Evolutionary conservation across 1,139 yeast genomes (phyloP).

Genomic region (Candida mesenterica): DNA sequence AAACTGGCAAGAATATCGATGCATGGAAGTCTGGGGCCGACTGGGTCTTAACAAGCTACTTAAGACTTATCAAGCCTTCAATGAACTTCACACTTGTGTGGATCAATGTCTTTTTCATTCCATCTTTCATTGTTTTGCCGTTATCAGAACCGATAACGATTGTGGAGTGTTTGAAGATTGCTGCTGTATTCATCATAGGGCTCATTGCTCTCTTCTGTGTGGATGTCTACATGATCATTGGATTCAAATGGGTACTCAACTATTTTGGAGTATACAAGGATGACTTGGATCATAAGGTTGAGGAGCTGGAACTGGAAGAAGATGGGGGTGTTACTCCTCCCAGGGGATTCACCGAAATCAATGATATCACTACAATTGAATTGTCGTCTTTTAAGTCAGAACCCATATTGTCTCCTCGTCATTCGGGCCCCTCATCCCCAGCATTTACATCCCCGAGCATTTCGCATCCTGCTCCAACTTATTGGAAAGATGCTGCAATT

Average conservation of each 20-base stretch:
- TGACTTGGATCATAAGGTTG: conserved; percentile 1
- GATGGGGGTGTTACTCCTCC: conserved; percentile 2
- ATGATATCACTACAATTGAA: conserved; percentile 9
- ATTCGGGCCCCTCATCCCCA: conserved; percentile 1
- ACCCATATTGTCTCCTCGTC: background rate
- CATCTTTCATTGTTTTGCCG: conserved; percentile 72
- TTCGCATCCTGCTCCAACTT: conserved; percentile 6
- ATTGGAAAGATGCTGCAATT: background rate
- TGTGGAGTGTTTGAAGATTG: conserved; percentile 69
- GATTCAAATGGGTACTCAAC: conserved; percentile 25
- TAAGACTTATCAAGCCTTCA: conserved; percentile 56
- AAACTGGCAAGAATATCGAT: conserved; percentile 8
- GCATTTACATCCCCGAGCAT: conserved; percentile 2
- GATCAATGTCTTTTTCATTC: conserved; percentile 78
- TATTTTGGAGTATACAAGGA: conserved; percentile 1
- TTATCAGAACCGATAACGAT: conserved; percentile 61
- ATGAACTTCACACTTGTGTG: conserved; percentile 70
- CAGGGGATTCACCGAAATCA: conserved; percentile 3
- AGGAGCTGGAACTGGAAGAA: conserved; percentile 1
- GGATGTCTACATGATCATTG: conserved; percentile 38
- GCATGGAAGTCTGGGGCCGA: conserved; percentile 27
- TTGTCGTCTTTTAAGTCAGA: conserved; percentile 1
- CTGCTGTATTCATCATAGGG: conserved; percentile 69
- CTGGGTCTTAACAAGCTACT: conserved; percentile 39
- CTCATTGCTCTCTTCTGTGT: conserved; percentile 51